Evolutionary conservation across 2,329 filamentous ascomycete species (phyloP).

Genomic region (Diplocarpon rosae): DNA sequence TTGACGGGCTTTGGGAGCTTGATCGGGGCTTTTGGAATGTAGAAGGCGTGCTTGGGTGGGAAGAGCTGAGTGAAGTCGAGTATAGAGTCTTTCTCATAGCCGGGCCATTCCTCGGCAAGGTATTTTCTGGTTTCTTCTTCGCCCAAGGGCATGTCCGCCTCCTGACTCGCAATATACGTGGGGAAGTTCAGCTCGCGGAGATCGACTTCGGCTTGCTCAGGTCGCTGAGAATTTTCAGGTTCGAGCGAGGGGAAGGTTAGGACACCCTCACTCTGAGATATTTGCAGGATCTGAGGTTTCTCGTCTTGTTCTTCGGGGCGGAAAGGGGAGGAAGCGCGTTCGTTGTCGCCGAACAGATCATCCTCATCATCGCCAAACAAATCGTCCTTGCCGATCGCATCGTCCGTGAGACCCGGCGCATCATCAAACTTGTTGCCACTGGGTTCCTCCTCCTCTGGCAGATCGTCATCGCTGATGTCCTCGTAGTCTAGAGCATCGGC

Average conservation of each 20-base stretch:
- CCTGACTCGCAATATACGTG: constrained; percentile 33
- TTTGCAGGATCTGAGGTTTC: constrained; percentile 12
- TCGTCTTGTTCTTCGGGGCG: constrained; percentile 17
- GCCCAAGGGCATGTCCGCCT: constrained; percentile 56
- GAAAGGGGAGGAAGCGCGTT: constrained; percentile 26
- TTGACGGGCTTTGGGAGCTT: constrained; percentile 75
- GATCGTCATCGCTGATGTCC: constrained; percentile 84
- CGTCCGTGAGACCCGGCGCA: constrained; percentile 35
- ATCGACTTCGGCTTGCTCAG: constrained; percentile 11
- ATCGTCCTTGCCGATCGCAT: constrained; percentile 36
- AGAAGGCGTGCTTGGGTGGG: constrained; percentile 67
- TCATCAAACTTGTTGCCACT: constrained; percentile 16
- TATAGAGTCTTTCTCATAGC: constrained; percentile 63
- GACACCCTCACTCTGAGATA: constrained; percentile 8
- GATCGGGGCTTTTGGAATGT: constrained; percentile 64
- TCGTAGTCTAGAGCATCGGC: constrained; percentile 86
- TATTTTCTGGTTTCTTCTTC: constrained; percentile 65
- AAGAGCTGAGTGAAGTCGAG: constrained; percentile 76
- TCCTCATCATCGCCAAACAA: constrained; percentile 44
- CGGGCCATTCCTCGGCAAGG: constrained; percentile 69
- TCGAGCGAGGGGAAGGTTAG: constrained; percentile 16
- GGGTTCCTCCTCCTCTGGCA: constrained; percentile 64
- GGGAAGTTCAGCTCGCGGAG: constrained; percentile 37
- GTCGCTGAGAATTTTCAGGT: constrained; percentile 2
- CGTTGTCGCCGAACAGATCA: constrained; percentile 57